Conservation (phyloP, 257 asterid species). For the Capsicum rhomboideum region DNA sequence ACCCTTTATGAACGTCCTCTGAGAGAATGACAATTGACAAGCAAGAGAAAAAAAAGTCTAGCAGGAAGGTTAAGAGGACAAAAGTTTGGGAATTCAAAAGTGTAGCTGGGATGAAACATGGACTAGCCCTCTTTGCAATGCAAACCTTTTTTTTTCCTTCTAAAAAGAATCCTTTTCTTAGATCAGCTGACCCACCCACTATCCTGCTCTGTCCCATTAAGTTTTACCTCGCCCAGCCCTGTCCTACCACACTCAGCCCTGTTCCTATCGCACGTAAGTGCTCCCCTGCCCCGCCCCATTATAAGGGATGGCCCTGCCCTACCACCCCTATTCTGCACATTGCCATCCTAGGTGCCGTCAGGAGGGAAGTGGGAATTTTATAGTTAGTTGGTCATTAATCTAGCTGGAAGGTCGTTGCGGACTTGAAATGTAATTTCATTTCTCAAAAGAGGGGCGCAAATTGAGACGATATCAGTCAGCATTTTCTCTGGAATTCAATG, state of each 20-base stretch:
- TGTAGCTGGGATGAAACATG: not conserved
- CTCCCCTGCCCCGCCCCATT: not conserved
- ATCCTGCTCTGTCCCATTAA: not conserved
- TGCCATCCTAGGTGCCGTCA: not conserved
- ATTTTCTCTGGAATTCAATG: not conserved
- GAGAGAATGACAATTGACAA: not conserved
- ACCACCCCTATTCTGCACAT: not conserved
- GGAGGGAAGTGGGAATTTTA: not conserved
- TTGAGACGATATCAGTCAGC: not conserved
- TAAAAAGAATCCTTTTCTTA: not conserved
- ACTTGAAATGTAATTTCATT: not conserved
- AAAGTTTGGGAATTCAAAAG: not conserved
- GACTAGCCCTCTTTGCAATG: not conserved
- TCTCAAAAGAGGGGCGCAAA: not conserved
- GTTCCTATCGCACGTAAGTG: not conserved
- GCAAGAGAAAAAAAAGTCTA: not conserved
- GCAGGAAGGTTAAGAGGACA: not conserved
- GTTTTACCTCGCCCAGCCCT: not conserved
- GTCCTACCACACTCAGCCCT: not conserved
- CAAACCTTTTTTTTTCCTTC: not conserved
- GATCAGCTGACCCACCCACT: not conserved
- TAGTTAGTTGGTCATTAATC: not conserved
- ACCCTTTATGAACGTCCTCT: too few species aligned
- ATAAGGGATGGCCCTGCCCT: not conserved
- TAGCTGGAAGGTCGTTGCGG: not conserved